These are phyloP conservation scores for Apiotrichum veenhuisii DNA, from an alignment of 1,284 basidiomycete genomes.

Conservation along the genomic window DNA sequence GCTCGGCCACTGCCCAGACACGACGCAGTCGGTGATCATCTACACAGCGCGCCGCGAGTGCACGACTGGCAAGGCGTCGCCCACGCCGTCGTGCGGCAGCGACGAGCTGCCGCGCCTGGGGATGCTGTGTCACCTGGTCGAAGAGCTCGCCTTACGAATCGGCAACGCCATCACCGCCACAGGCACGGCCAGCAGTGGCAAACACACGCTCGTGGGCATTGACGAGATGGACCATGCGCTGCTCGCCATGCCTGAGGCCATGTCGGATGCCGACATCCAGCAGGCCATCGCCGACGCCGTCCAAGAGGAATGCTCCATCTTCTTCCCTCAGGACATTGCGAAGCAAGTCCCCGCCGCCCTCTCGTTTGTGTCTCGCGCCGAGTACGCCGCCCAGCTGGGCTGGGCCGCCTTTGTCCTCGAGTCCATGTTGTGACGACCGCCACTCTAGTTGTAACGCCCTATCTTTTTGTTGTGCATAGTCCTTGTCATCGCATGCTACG, in stretches of 20 bases:
- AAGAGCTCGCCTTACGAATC: conserved; percentile 5
- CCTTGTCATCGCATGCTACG: too few species aligned
- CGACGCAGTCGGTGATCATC: conserved; percentile 1
- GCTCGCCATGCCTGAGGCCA: conserved; percentile 3
- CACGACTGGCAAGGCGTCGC: neutral
- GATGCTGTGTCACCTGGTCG: conserved; percentile 8
- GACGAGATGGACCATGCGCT: conserved; percentile 3
- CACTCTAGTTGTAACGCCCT: neutral
- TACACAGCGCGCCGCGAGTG: neutral
- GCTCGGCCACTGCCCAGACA: conserved; percentile 1
- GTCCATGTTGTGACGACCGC: neutral
- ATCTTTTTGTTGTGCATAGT: neutral
- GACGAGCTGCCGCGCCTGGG: conserved; percentile 4
- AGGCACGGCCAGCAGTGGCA: neutral
- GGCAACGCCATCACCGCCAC: neutral
- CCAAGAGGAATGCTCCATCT: neutral
- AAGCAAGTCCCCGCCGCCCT: neutral
- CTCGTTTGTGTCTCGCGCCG: neutral
- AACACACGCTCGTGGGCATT: conserved; percentile 7
- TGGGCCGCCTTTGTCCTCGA: neutral
- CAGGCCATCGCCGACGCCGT: conserved; percentile 1
- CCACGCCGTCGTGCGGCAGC: neutral
- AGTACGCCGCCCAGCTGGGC: neutral
- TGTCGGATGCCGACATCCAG: neutral
- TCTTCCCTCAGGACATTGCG: neutral